Evolutionary conservation across 140 eudicot species (phyloP), one percentile per base, ranked within the genome.

Genomic region (Senecio squalidus): DNA sequence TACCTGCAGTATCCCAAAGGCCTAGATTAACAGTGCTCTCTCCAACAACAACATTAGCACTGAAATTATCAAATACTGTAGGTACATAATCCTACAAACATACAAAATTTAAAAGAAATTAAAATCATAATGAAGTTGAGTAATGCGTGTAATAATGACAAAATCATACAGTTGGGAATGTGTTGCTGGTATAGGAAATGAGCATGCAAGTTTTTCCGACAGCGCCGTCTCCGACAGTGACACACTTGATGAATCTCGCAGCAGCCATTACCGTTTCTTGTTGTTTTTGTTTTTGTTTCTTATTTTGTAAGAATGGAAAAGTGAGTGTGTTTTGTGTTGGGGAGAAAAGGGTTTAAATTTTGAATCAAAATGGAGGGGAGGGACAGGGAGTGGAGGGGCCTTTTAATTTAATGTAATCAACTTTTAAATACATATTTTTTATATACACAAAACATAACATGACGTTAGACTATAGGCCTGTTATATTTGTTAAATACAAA

Each of bases 1-100:
- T 47, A 88, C 96, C 96, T 65, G 96, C 96, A 72, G 96, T 88
- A 53, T 88, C 96, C 96, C 96, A 88, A 18, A 88, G 91, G 56
- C 96, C 96, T 20, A 88, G 80, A 60, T 84, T 88, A 16, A 88
- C 91, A 0, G 94, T 84, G 50, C 76, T 81, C 13, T 92, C 96
- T 62, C 87, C 96, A 18, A 84, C 96, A 33, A 84, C 94, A 48
- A 88, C 96, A 70, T 88, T 88, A 1, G 95, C 95, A 75, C 95
- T 86, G 63, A 86, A 86, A 67, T 86, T 86, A 75, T 86, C 95
- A 24, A 88, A 88, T 8, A 88, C 96, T 1, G 96, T 88, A 24
- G 96, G 96, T 20, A 88, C 96, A 67, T 88, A 88, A 66, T 88
- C 96, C 96, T 88, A 50, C 65, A 54, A 15, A 13, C 4, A 49